Percentiles rank a stretch among this genome's conserved stretches.
phyloP scores from a whole-genome alignment of 768 basidiomycete species.

The Leccinum imitatum region DNA sequence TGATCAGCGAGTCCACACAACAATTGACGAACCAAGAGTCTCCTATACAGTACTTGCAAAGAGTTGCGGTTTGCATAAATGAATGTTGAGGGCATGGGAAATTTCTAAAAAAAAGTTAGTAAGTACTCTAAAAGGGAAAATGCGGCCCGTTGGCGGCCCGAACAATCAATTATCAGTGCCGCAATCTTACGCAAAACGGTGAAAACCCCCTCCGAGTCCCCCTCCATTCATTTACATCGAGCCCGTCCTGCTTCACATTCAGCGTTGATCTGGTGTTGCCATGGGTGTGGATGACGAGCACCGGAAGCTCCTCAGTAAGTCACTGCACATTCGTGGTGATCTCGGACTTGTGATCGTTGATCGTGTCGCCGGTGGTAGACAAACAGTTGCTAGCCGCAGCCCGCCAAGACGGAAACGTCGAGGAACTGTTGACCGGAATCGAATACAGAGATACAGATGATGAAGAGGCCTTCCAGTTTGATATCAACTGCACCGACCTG shows the following conservation, averaged over 20 bases:
- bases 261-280: not conserved
- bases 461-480: conserved; percentile 24
- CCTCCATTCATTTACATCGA: not conserved
- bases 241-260: not conserved
- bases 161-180: not conserved
- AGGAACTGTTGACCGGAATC: conserved; percentile 20
- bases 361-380: conserved; percentile 15
- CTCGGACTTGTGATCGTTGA: not conserved
- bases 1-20: no score
- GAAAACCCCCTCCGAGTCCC: no score
- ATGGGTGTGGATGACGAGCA: conserved; percentile 19
- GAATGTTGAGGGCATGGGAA: no score
- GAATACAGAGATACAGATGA: conserved; percentile 24
- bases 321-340: not conserved
- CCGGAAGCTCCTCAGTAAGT: conserved; percentile 23
- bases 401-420: conserved; percentile 25
- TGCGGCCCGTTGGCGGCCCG: not conserved
- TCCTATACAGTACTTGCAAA: no score
- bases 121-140: not conserved
- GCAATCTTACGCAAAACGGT: not conserved
- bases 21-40: no score
- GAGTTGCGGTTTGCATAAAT: no score
- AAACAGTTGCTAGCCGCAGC: conserved; percentile 27
- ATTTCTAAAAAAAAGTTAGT: no score
- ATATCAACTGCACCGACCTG: conserved; percentile 33